Conservation (phyloP, 345 rosid genomes). For the Pistacia integerrima region DNA sequence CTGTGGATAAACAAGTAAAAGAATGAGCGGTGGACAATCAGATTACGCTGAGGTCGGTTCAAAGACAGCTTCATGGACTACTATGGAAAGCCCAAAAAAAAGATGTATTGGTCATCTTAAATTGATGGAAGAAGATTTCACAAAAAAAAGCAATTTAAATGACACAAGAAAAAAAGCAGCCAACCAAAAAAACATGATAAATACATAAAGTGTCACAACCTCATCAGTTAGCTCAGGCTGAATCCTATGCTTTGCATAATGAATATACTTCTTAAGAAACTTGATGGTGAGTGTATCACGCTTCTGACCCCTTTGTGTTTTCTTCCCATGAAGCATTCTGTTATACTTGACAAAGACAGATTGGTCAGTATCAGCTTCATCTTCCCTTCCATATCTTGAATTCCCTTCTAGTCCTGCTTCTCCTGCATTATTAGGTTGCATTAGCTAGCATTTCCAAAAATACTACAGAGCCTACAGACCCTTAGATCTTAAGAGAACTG, state of each 20-base stretch:
- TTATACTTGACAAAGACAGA: slow-evolving; percentile 90
- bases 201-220: slow-evolving; percentile 36
- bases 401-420: slow-evolving; percentile 65
- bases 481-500: slow-evolving; percentile 21
- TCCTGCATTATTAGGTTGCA: slow-evolving; percentile 41
- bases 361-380: slow-evolving; percentile 69
- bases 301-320: slow-evolving; percentile 65
- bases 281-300: slow-evolving; percentile 79
- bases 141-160: not conserved
- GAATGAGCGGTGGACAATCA: slow-evolving; percentile 13
- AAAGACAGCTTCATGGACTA: not conserved
- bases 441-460: slow-evolving; percentile 22
- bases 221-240: slow-evolving; percentile 95
- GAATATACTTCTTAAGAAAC: slow-evolving; percentile 93
- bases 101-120: not conserved
- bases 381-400: slow-evolving; percentile 73
- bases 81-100: not conserved
- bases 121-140: not conserved
- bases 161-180: not conserved
- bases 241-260: slow-evolving; percentile 95
- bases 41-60: not conserved
- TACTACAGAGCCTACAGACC: not conserved
- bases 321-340: slow-evolving; percentile 88
- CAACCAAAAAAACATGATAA: not conserved
- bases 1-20: slow-evolving; percentile 35